Base-by-base conservation (phyloP, 495 filamentous ascomycete species). In the Cryomyces antarcticus region DNA sequence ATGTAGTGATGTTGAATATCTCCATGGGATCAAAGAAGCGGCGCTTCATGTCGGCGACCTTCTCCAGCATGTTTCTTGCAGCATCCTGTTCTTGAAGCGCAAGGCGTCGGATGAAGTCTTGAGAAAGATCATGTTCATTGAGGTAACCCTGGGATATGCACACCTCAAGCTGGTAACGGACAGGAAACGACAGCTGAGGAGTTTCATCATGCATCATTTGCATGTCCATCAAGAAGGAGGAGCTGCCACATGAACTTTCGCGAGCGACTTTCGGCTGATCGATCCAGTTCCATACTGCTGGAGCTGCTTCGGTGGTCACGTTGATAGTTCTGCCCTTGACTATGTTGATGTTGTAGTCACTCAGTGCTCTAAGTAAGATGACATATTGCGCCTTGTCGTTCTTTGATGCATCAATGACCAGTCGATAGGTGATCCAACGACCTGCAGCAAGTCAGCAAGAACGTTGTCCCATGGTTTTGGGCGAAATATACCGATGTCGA, bases 121-220 rank as follows among this genome's bases (percentile, higher is more conserved):
- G 53, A 5, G 61, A 68, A 41, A 94, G 68, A 41, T 75, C 81
- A 54, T 78, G 71, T 57, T 93, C 86, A 41, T 77, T 78, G n/a
- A 97, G 60, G n/a, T 70, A 62, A 0, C 76, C 74, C 17, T 81
- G 69, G 0, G 86, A 93, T 6, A 96, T 67, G 54, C 88, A 95
- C 0, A 83, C 87, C 57, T 96, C 87, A 0, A 97, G 70, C 57
- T 93, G 88, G 52, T 96, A 96, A 6, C 82, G 73, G 2, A 88
- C 72, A 1, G 73, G 55, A 39, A 86, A 95, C 0, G 74, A 63
- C 4, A 97, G 64, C 7, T 48, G 39, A 36, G 38, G 56, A 47
- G 9, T 52, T 24, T 44, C 46, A 40, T 57, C 46, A 52, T 67
- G 41, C 46, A 62, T 46, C 42, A 62, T 17, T 53, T 49, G 38